phyloP scores from a whole-genome alignment of 2,329 filamentous ascomycete species.

The Ceratocystis variospora region DNA sequence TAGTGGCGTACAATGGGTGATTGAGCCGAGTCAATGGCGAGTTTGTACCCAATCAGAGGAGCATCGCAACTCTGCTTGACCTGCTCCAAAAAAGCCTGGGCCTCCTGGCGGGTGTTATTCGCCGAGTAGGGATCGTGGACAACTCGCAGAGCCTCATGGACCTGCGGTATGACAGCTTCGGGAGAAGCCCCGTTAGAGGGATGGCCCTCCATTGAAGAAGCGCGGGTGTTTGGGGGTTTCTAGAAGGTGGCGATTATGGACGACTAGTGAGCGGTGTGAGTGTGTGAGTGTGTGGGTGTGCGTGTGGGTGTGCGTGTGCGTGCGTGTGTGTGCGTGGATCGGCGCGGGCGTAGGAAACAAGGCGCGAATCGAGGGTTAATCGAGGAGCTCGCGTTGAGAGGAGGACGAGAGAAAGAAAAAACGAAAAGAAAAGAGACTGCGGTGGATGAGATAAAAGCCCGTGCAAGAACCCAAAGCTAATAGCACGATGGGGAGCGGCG shows the following conservation, averaged over 20 bases:
- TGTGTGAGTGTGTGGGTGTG: not conserved
- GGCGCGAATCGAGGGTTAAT: not conserved
- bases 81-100: conserved; percentile 71
- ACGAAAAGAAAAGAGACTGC: not conserved
- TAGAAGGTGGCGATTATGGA: not conserved
- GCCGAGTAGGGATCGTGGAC: conserved; percentile 71
- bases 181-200: conserved; percentile 28
- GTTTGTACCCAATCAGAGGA: conserved; percentile 68
- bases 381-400: not conserved
- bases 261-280: not conserved
- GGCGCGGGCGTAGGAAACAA: not conserved
- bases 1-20: conserved; percentile 81
- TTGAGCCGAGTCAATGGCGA: conserved; percentile 63
- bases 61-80: conserved; percentile 69
- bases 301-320: not conserved
- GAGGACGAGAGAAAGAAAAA: not conserved
- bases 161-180: conserved; percentile 45
- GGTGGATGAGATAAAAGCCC: not conserved
- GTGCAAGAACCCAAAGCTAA: not conserved
- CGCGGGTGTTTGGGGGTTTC: not conserved
- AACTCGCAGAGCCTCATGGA: conserved; percentile 72
- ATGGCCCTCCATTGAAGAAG: conserved; percentile 19
- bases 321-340: not conserved
- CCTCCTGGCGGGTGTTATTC: conserved; percentile 69
- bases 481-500: not conserved